phyloP scores from a whole-genome alignment of 1,139 yeast genomes.

The Debaryomyces coudertii region DNA sequence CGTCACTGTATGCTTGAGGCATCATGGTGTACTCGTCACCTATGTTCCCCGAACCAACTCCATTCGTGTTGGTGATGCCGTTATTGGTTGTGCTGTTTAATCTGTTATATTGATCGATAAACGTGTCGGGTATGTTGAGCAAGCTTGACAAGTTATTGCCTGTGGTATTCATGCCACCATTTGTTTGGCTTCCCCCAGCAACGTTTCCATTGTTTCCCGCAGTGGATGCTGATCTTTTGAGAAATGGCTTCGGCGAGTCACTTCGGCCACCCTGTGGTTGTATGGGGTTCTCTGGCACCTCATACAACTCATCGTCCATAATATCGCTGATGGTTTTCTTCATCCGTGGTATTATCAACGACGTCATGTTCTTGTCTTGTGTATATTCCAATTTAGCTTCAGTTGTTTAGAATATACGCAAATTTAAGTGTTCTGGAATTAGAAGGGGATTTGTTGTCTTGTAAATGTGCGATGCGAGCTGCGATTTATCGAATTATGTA shows the following conservation, averaged over 20 bases:
- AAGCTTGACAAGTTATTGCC: slow-evolving; percentile 27
- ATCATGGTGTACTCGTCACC: slow-evolving; percentile 3
- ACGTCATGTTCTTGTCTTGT: slow-evolving; percentile 36
- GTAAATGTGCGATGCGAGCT: slow-evolving; percentile 8
- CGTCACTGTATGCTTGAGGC: not conserved
- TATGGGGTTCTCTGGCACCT: slow-evolving; percentile 39
- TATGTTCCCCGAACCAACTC: not conserved
- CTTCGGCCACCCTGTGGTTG: slow-evolving; percentile 11
- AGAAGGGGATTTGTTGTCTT: slow-evolving; percentile 3
- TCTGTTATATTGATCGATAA: slow-evolving; percentile 30
- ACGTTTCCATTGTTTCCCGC: slow-evolving; percentile 10
- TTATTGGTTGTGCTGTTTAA: slow-evolving; percentile 10
- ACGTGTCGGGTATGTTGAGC: slow-evolving; percentile 37
- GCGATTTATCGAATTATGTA: slow-evolving; percentile 3
- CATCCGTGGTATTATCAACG: slow-evolving; percentile 49
- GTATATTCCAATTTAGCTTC: not conserved
- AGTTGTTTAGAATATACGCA: not conserved
- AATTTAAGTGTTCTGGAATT: not conserved
- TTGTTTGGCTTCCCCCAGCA: slow-evolving; percentile 7
- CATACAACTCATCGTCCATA: slow-evolving; percentile 67
- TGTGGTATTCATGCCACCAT: not conserved
- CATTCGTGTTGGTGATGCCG: slow-evolving; percentile 6
- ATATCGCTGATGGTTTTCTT: slow-evolving; percentile 61
- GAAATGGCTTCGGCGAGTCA: slow-evolving; percentile 16
- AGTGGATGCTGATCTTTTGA: slow-evolving; percentile 8